phyloP scores from a whole-genome alignment of 1,139 yeast genomes.

The Arxiozyma telluris region DNA sequence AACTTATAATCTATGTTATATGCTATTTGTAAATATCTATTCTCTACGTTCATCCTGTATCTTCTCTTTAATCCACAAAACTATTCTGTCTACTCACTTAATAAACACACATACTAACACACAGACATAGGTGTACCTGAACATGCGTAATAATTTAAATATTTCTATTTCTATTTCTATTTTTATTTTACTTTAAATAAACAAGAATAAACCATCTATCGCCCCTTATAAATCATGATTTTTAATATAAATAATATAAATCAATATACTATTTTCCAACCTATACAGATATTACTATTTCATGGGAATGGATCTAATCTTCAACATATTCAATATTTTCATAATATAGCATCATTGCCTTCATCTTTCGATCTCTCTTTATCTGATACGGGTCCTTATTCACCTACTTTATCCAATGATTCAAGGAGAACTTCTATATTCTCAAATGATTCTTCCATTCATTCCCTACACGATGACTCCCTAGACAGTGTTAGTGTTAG shows the following conservation, averaged over 20 bases:
- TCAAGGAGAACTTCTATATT: conserved; percentile 24
- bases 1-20: too few species aligned
- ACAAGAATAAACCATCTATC: too few species aligned
- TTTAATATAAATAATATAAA: too few species aligned
- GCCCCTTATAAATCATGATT: neutral
- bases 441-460: conserved; percentile 22
- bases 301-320: neutral
- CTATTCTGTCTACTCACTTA: too few species aligned
- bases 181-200: too few species aligned
- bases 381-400: neutral
- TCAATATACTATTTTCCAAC: neutral
- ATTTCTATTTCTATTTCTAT: too few species aligned
- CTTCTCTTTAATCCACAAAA: too few species aligned
- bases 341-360: neutral
- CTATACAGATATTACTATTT: neutral
- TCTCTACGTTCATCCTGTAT: too few species aligned
- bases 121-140: too few species aligned
- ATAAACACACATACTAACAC: too few species aligned
- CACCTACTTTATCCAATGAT: conserved; percentile 14
- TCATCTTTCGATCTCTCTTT: neutral
- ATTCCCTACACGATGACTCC: conserved; percentile 7
- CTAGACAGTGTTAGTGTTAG: neutral
- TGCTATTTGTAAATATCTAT: too few species aligned
- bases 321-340: conserved; percentile 1
- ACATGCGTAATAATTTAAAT: too few species aligned